Percentiles rank a stretch among this genome's conserved stretches.
Evolutionary conservation across 305 asterid species (phyloP).

Genomic region (Solanum hybrid): DNA sequence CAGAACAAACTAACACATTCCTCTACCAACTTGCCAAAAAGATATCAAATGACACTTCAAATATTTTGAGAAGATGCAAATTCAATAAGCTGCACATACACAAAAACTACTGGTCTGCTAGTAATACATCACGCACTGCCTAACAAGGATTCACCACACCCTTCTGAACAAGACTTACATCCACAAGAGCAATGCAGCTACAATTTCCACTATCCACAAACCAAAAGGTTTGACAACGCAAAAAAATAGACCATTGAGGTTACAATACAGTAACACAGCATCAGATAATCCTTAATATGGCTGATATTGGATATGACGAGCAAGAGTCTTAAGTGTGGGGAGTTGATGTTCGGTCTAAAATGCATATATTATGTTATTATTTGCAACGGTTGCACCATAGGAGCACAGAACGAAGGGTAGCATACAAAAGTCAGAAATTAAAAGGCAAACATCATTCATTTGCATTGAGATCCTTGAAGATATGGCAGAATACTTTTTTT

Average conservation of each 20-base stretch:
- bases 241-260: background rate
- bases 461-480: background rate
- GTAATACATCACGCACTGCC: background rate
- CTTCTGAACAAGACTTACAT: background rate
- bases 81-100: background rate
- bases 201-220: background rate
- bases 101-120: background rate
- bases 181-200: too few species aligned
- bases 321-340: background rate
- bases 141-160: background rate
- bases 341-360: background rate
- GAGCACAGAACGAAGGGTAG: background rate
- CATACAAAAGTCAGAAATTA: background rate
- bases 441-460: background rate
- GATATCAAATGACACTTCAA: background rate
- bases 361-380: background rate
- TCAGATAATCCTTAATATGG: background rate
- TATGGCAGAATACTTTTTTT: background rate
- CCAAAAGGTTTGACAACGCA: background rate
- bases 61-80: background rate
- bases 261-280: background rate
- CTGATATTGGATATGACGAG: background rate
- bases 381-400: background rate
- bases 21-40: background rate
- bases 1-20: background rate